Base-by-base conservation (phyloP, 768 basidiomycete species). In the Mrakia frigida region DNA sequence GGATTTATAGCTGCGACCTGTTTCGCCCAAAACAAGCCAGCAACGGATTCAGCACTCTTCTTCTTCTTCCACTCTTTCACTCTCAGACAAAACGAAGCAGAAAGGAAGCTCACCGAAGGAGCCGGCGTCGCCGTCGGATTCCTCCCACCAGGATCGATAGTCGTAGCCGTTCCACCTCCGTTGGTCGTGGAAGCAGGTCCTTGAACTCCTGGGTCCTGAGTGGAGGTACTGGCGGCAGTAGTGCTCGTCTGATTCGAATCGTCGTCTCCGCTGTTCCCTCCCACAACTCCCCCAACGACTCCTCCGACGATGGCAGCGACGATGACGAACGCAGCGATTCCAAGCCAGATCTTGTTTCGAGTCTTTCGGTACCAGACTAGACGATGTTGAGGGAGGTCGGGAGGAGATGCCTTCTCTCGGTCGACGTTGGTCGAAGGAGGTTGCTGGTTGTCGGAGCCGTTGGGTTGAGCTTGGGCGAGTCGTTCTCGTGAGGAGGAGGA, bases 231-330 rank as follows among this genome's bases (percentile, higher is more conserved):
- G 6, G 56, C 18, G 9, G 9, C 28, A 56, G 56, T 56, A 25
- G 56, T 56, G 28, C 56, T 56, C 25, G 56, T 56, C 56, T 18
- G 13, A 6, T 9, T 56, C 56, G 56, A 25, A 23, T 37, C 35
- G 31, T 63, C 31, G 61, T 28, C 13, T 2, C 21, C 37, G 3
- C 37, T 35, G n/a, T 9, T 35, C 7, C 63, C 63, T 39, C 63
- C 63, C 3, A 65, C 63, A 16, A 65, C 63, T 31, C 63, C 63
- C 25, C 63, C 63, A 2, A 65, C 63, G 10, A 65, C 63, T 7
- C 63, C 63, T 33, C 63, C 63, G 10, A 65, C 63, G 63, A 65
- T 65, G 7, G 63, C 63, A 37, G n/a, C 63, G 28, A 65, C 9
- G 37, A 65, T 16, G 6, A 65, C 33, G 33, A 65, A 65, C 0